phyloP scores from a whole-genome alignment of 192 early-diverging fungal genomes.

The Entomortierella lignicola region DNA sequence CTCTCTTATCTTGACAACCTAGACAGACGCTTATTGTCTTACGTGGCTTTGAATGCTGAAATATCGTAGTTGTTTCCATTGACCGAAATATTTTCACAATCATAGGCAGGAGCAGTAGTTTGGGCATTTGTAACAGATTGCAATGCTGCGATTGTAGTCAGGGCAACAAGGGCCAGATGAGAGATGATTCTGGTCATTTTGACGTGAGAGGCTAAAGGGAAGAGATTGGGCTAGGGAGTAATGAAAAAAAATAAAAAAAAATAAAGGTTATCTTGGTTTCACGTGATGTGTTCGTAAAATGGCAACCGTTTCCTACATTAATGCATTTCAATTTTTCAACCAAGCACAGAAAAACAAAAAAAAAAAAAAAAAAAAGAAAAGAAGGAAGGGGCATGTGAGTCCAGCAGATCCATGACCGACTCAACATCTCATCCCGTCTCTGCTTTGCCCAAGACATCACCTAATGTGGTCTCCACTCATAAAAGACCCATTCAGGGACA shows the following conservation, averaged over 20 bases:
- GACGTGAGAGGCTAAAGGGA: neutral
- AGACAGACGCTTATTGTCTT: conserved; percentile 4
- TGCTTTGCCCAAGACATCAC: neutral
- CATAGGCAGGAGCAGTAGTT: neutral
- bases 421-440: neutral
- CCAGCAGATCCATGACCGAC: neutral
- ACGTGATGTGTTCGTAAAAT: too few relatives aligned
- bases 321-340: too few relatives aligned
- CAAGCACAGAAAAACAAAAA: too few relatives aligned
- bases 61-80: conserved; percentile 27
- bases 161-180: conserved; percentile 8
- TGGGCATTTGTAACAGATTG: neutral
- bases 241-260: neutral
- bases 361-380: neutral
- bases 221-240: neutral
- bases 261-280: too few relatives aligned
- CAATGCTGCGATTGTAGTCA: conserved; percentile 8
- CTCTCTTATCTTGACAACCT: neutral
- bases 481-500: neutral
- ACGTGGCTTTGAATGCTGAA: conserved; percentile 35
- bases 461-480: neutral
- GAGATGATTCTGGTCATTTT: conserved; percentile 9
- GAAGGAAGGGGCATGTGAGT: neutral
- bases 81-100: conserved; percentile 24
- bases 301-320: too few relatives aligned